Evolutionary conservation across 1,284 basidiomycete species (phyloP).

Genomic region (Puccinia coronata): DNA sequence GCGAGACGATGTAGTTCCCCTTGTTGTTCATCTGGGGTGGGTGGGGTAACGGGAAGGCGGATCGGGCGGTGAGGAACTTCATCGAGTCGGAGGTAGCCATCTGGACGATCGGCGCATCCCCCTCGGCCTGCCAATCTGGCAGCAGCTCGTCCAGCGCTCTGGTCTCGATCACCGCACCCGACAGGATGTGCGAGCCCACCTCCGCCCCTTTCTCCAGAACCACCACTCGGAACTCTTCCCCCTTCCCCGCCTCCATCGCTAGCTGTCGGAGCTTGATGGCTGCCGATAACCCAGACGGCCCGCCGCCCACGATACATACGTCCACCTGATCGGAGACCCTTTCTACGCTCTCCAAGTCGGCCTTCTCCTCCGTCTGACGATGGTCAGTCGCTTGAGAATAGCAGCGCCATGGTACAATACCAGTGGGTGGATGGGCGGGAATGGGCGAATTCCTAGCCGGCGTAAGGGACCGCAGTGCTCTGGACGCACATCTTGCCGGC

Average conservation of each 20-base stretch:
- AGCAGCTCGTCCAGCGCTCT: slow-evolving; percentile 86
- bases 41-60: slow-evolving; percentile 83
- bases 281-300: slow-evolving; percentile 92
- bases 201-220: slow-evolving; percentile 93
- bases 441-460: no score
- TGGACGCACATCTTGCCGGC: no score
- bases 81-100: slow-evolving; percentile 78
- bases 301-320: slow-evolving; percentile 94
- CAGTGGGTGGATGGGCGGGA: no score
- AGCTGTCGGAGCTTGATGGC: slow-evolving; percentile 95
- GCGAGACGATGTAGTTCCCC: slow-evolving; percentile 89
- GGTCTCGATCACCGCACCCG: slow-evolving; percentile 93
- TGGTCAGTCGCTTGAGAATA: slow-evolving; percentile 12
- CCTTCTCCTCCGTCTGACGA: slow-evolving; percentile 52
- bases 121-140: slow-evolving; percentile 75
- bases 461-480: no score
- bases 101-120: slow-evolving; percentile 69
- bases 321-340: slow-evolving; percentile 71
- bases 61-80: slow-evolving; percentile 77
- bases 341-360: slow-evolving; percentile 57
- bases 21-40: slow-evolving; percentile 96
- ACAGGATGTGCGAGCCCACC: slow-evolving; percentile 90
- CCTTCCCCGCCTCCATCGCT: slow-evolving; percentile 68
- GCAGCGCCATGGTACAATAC: background rate
- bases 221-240: slow-evolving; percentile 80